Conservation (phyloP, 805 yeast species). For the Teunomyces panamensis region DNA sequence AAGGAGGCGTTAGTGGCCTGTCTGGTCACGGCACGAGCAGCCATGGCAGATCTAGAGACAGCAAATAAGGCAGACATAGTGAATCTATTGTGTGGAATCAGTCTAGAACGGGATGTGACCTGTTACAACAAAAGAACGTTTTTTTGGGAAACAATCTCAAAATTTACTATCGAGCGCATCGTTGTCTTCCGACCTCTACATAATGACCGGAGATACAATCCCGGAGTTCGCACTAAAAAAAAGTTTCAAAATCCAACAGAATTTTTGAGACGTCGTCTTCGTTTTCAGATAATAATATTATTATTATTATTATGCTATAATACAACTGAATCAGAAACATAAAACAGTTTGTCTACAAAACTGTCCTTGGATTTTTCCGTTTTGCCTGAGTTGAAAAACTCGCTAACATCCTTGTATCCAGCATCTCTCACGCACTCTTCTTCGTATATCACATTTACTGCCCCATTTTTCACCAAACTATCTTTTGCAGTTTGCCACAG, state of each 20-base stretch:
- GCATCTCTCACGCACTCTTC: conserved; percentile 39
- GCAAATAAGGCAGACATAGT: conserved; percentile 37
- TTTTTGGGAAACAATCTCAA: conserved; percentile 2
- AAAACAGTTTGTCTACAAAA: conserved; percentile 1
- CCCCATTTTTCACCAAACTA: conserved; percentile 52
- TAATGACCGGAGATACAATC: conserved; percentile 1
- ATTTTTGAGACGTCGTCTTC: not conserved
- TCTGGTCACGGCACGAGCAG: conserved; percentile 17
- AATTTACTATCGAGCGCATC: conserved; percentile 19
- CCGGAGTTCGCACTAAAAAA: conserved; percentile 3
- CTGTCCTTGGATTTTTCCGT: not conserved
- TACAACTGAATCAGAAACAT: not conserved
- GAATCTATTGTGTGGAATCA: not conserved
- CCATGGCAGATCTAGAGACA: conserved; percentile 29
- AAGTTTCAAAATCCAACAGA: conserved; percentile 3
- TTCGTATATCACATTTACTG: conserved; percentile 60
- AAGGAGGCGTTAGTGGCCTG: conserved; percentile 15
- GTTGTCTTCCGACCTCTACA: conserved; percentile 24
- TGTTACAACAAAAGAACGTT: conserved; percentile 2
- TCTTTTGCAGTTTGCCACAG: conserved; percentile 95
- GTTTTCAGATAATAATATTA: too few relatives aligned
- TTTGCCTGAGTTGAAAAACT: conserved; percentile 12
- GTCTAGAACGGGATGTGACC: conserved; percentile 2
- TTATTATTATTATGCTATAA: not conserved
- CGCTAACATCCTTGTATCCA: conserved; percentile 27